A percentile compares a stretch with the other conserved stretches of the same genome.
Conservation (phyloP, 768 basidiomycete species). For the Calocera viscosa region DNA sequence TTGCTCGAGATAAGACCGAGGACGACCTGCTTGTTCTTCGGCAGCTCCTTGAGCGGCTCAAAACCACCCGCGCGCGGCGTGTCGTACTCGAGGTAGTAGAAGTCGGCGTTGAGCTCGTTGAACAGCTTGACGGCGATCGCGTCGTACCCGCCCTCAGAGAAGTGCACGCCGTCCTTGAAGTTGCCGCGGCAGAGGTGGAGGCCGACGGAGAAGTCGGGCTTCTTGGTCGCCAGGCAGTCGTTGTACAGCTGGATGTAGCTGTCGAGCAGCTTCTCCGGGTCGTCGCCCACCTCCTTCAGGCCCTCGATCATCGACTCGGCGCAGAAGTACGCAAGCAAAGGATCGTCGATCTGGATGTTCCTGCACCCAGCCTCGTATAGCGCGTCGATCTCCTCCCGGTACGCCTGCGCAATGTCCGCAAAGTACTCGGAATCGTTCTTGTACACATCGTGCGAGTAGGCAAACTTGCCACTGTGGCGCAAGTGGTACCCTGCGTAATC, state of each 20-base stretch:
- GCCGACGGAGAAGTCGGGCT: conserved; percentile 39
- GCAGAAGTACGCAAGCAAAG: conserved; percentile 51
- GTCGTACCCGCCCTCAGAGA: conserved; percentile 22
- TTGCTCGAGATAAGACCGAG: conserved; percentile 37
- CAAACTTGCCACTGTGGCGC: background rate
- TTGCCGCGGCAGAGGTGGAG: conserved; percentile 48
- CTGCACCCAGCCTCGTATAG: conserved; percentile 35
- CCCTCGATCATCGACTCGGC: conserved; percentile 41
- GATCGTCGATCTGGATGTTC: conserved; percentile 39
- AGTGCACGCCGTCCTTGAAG: conserved; percentile 15
- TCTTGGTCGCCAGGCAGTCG: conserved; percentile 17
- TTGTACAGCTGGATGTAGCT: conserved; percentile 51
- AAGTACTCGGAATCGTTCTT: conserved; percentile 45
- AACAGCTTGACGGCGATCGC: conserved; percentile 24
- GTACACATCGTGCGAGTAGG: conserved; percentile 38
- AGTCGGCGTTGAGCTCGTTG: conserved; percentile 33
- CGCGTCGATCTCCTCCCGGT: conserved; percentile 34
- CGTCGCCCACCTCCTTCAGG: conserved; percentile 46
- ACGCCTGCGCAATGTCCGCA: conserved; percentile 38
- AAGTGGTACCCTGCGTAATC: background rate
- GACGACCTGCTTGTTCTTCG: conserved; percentile 31
- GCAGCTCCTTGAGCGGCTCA: conserved; percentile 26
- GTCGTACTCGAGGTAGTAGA: conserved; percentile 26
- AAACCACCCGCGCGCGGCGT: conserved; percentile 45
- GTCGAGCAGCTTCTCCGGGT: conserved; percentile 52